Evolutionary conservation across 306 rosid species (phyloP).

Genomic region (Trifolium fragiferum): DNA sequence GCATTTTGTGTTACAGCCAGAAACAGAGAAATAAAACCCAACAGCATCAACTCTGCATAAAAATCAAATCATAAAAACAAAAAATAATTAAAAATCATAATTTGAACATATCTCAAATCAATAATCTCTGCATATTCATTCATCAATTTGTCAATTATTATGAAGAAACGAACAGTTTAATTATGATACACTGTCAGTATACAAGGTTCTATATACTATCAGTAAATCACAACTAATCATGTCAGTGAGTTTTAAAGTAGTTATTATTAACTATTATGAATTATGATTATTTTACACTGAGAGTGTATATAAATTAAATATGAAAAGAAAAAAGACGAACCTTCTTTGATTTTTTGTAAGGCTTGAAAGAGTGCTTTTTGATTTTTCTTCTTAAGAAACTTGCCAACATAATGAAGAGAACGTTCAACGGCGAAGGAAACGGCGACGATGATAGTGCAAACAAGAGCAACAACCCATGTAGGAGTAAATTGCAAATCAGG

Average conservation of each 20-base stretch:
- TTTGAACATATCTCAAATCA: background rate
- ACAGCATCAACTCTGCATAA: conserved; percentile 75
- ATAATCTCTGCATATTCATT: background rate
- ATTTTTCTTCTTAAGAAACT: conserved; percentile 58
- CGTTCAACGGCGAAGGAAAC: conserved; percentile 68
- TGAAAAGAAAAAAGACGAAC: conserved; percentile 8
- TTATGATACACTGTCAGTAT: background rate
- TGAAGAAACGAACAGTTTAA: background rate
- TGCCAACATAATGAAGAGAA: conserved; percentile 62
- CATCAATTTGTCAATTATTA: too few species aligned
- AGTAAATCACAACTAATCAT: too few species aligned
- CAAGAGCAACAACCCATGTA: conserved; percentile 81
- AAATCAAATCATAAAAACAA: background rate
- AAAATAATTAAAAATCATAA: background rate
- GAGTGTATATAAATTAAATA: background rate
- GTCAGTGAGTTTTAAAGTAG: too few species aligned
- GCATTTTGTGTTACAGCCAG: conserved; percentile 69
- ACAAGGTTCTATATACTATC: too few species aligned
- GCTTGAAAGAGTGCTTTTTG: conserved; percentile 84
- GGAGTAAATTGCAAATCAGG: conserved; percentile 67
- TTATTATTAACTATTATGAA: background rate
- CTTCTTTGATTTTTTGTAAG: conserved; percentile 77
- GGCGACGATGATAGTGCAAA: conserved; percentile 72
- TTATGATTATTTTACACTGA: background rate
- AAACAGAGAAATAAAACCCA: conserved; percentile 90